Percentiles rank a stretch among this genome's conserved stretches.
Conservation (phyloP, 495 filamentous ascomycete species). For the Chaetomium tenue region DNA sequence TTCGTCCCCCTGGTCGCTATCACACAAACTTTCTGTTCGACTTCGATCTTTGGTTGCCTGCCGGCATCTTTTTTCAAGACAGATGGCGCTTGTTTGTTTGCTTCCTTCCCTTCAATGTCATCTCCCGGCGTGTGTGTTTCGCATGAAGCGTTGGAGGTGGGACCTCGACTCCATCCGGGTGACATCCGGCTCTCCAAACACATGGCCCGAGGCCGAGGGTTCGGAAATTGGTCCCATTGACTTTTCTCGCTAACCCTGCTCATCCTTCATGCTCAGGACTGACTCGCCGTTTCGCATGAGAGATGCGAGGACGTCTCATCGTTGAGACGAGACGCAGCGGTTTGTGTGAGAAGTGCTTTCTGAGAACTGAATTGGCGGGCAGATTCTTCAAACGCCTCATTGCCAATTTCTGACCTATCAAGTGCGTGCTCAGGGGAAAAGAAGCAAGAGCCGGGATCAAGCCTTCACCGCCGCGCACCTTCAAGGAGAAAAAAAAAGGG, state of each 20-base stretch:
- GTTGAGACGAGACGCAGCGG: background rate
- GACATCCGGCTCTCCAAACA: conserved; percentile 14
- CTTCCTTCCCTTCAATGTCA: conserved; percentile 12
- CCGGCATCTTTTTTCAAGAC: background rate
- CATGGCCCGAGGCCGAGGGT: conserved; percentile 30
- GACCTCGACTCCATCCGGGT: conserved; percentile 22
- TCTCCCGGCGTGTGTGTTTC: conserved; percentile 18
- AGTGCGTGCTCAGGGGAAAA: conserved; percentile 4
- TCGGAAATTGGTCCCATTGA: conserved; percentile 31
- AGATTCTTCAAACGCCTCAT: background rate
- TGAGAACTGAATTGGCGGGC: background rate
- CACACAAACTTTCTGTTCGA: background rate
- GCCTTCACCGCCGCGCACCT: conserved; percentile 25
- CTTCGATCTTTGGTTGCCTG: background rate
- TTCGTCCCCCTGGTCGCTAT: background rate
- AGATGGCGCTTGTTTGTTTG: conserved; percentile 10
- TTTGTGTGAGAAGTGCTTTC: background rate
- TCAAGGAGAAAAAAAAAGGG: background rate
- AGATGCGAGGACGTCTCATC: conserved; percentile 13
- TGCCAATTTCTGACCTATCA: conserved; percentile 9
- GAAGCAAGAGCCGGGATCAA: conserved; percentile 12
- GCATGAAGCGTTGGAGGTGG: conserved; percentile 23
- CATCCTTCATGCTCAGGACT: conserved; percentile 4
- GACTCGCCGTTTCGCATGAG: conserved; percentile 11
- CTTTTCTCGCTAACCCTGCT: conserved; percentile 16